Conservation (phyloP, 129 eudicot genomes). For the Artemisia tridentata region DNA sequence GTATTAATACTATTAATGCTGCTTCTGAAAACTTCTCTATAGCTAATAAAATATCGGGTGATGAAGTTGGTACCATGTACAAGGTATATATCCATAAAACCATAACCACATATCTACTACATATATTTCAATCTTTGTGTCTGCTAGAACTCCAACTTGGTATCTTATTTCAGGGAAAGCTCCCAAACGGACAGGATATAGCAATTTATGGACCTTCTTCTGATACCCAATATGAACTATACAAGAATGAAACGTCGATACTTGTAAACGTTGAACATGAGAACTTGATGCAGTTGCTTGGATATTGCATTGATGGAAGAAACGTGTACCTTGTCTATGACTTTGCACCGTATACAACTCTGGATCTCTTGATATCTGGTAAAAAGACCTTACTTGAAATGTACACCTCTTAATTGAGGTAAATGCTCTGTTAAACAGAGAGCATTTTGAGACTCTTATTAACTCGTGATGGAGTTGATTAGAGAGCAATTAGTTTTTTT, state of each 20-base stretch:
- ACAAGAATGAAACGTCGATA: not conserved
- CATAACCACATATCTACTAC: not conserved
- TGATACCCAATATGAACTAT: not conserved
- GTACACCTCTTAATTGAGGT: too few relatives aligned
- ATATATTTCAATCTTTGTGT: not conserved
- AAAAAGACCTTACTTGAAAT: not conserved
- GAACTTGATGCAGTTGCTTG: conserved; percentile 6
- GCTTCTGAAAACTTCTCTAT: conserved; percentile 8
- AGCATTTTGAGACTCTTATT: too few relatives aligned
- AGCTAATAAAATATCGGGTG: not conserved
- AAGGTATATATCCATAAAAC: not conserved
- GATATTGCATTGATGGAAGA: conserved; percentile 15
- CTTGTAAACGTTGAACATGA: not conserved
- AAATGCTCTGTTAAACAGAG: too few relatives aligned
- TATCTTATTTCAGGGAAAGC: conserved; percentile 8
- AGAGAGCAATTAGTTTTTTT: too few relatives aligned
- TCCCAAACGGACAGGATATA: not conserved
- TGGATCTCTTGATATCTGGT: conserved; percentile 15
- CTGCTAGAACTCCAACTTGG: not conserved
- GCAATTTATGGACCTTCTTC: not conserved
- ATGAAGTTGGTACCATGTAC: not conserved
- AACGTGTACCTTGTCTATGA: not conserved
- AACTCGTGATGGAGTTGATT: too few relatives aligned
- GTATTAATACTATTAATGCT: not conserved
- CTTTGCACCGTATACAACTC: not conserved